A percentile compares a stretch with the other conserved stretches of the same genome.
phyloP scores from a whole-genome alignment of 352 stramenopile species.

The Pythium coloratum region DNA sequence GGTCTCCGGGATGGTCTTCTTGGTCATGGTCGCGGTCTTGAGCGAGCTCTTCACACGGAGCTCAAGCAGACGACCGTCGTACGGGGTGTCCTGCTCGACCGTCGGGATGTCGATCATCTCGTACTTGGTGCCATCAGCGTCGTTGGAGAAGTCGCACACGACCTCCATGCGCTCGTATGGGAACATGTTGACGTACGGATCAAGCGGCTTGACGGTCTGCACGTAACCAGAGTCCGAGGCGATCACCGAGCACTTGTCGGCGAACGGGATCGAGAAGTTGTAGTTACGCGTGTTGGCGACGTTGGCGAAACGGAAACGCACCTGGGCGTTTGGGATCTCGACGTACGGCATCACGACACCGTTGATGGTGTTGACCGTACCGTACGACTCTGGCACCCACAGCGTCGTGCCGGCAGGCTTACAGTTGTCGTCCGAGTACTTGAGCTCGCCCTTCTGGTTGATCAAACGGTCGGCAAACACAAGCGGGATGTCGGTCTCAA shows the following conservation, averaged over 20 bases:
- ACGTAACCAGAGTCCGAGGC: constrained; percentile 71
- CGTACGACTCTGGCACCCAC: constrained; percentile 68
- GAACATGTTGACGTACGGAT: constrained; percentile 40
- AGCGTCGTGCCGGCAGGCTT: constrained; percentile 36
- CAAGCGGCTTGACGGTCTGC: constrained; percentile 29
- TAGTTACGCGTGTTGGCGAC: constrained; percentile 70
- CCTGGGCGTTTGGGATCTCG: constrained; percentile 54
- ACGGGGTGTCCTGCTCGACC: constrained; percentile 39
- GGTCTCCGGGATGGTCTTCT: constrained; percentile 36
- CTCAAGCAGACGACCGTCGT: constrained; percentile 56
- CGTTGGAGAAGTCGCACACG: constrained; percentile 56
- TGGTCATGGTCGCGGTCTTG: constrained; percentile 39
- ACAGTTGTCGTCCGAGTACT: constrained; percentile 73
- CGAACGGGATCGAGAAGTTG: constrained; percentile 73
- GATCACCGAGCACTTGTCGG: constrained; percentile 57
- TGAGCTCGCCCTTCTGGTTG: constrained; percentile 47
- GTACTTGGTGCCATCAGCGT: constrained; percentile 42
- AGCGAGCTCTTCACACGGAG: constrained; percentile 41
- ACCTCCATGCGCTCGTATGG: constrained; percentile 62
- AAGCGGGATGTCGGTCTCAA: constrained; percentile 61
- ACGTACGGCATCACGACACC: constrained; percentile 72
- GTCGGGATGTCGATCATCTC: constrained; percentile 50
- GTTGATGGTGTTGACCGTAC: constrained; percentile 63
- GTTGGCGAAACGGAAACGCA: constrained; percentile 61
- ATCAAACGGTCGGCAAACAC: constrained; percentile 54